These are phyloP conservation scores for Triticum timopheevii DNA, from an alignment of 176 grass and related monocot species.

Conservation along the genomic window DNA sequence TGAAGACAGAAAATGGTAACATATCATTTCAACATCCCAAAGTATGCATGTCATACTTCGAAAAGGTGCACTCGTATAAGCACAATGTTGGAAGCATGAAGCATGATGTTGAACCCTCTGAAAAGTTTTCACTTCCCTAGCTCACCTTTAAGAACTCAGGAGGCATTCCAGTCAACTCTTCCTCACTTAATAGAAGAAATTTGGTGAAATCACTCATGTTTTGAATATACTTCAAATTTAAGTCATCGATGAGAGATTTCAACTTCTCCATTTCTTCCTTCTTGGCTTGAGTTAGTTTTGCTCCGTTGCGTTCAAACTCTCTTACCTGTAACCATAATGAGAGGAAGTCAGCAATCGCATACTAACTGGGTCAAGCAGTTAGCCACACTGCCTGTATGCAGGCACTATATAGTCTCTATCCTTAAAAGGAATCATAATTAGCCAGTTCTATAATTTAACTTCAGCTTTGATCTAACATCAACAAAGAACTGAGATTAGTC, in stretches of 20 bases:
- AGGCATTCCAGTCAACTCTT: slow-evolving; percentile 86
- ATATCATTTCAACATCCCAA: slow-evolving; percentile 12
- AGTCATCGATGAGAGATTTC: slow-evolving; percentile 63
- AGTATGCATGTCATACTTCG: slow-evolving; percentile 6
- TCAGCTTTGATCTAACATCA: slow-evolving; percentile 7
- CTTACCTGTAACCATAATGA: slow-evolving; percentile 73
- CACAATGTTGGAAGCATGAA: not conserved
- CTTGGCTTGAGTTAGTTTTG: slow-evolving; percentile 65
- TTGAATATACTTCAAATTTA: slow-evolving; percentile 81
- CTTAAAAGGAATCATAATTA: not conserved
- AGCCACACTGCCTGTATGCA: not conserved
- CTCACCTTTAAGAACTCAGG: slow-evolving; percentile 81
- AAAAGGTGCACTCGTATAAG: slow-evolving; percentile 6
- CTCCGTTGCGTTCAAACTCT: slow-evolving; percentile 89
- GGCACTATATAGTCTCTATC: not conserved
- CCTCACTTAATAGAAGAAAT: slow-evolving; percentile 66
- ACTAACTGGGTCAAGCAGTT: slow-evolving; percentile 17
- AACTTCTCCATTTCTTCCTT: slow-evolving; percentile 83
- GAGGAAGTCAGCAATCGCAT: slow-evolving; percentile 38
- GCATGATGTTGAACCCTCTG: not conserved
- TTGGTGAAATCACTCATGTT: slow-evolving; percentile 67
- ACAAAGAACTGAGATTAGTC: slow-evolving; percentile 1
- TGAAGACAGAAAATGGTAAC: slow-evolving; percentile 22
- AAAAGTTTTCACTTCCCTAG: slow-evolving; percentile 3
- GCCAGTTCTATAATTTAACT: not conserved